A percentile compares a stretch with the other conserved stretches of the same genome.
Conservation (phyloP, 2,329 filamentous ascomycete species). For the Colletotrichum acutatum region DNA sequence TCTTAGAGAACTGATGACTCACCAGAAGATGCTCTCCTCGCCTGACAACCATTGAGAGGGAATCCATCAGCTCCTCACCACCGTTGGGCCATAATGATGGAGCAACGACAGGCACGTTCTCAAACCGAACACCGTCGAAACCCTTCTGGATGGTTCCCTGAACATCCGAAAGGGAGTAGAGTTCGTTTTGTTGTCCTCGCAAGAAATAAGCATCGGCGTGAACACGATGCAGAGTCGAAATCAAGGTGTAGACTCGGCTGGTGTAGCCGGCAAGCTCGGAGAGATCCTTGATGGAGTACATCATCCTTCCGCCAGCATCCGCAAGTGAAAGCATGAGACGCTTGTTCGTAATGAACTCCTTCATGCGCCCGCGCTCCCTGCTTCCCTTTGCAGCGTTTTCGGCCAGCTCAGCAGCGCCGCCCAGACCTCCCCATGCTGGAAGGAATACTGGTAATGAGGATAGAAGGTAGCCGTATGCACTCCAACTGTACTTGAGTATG, state of each 20-base stretch:
- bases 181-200: slow-evolving; percentile 75
- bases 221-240: slow-evolving; percentile 92
- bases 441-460: slow-evolving; percentile 94
- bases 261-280: slow-evolving; percentile 96
- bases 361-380: slow-evolving; percentile 88
- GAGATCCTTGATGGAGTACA: slow-evolving; percentile 99
- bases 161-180: slow-evolving; percentile 90
- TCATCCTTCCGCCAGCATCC: slow-evolving; percentile 96
- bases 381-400: slow-evolving; percentile 61
- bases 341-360: slow-evolving; percentile 99
- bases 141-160: slow-evolving; percentile 95
- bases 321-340: slow-evolving; percentile 96
- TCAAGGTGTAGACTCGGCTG: slow-evolving; percentile 93
- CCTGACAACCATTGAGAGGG: slow-evolving; percentile 87
- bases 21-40: slow-evolving; percentile 89
- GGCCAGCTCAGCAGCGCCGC: slow-evolving; percentile 75
- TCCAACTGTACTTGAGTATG: slow-evolving; percentile 98
- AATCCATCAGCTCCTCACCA: slow-evolving; percentile 91
- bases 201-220: slow-evolving; percentile 90
- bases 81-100: slow-evolving; percentile 89
- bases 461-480: slow-evolving; percentile 93
- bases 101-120: slow-evolving; percentile 92
- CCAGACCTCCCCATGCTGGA: slow-evolving; percentile 90
- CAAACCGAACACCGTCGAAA: slow-evolving; percentile 92
- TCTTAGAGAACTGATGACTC: slow-evolving; percentile 39